Evolutionary conservation across 805 yeast genomes (phyloP), one percentile per base, ranked within the genome.

Genomic region (Groenewaldozyma tartarivorans): DNA sequence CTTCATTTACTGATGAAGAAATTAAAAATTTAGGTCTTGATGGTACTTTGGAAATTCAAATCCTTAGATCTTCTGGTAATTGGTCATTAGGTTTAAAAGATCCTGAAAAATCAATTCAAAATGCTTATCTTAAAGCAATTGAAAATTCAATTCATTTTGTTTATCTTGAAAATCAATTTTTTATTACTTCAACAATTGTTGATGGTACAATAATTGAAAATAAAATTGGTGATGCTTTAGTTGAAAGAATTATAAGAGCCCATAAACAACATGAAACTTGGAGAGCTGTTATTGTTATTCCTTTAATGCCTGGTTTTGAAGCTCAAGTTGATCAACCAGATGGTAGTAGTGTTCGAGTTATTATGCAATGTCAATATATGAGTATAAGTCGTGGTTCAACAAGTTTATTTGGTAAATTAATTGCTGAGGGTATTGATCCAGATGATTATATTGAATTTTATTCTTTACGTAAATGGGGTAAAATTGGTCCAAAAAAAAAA

Each of bases 341-440:
- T 49, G 98, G 96, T 1, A 82, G 95, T 0, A 75, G 95, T n/a
- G 87, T 92, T 3, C 76, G 99, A 54, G 80, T 92, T 20, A 94
- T 92, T 50, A 88, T 90, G 92, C 90, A 87, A 62, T 87, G 96
- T 56, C 97, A 92, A 62, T 92, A 77, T 60, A 79, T 85, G 77
- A 81, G 95, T 2, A 92, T 92, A 16, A 83, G 94, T 0, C 75
- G 95, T 55, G 98, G 98, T 2, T 72, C 79, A 7, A 72, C 87
- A 11, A 85, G 95, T 0, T 84, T 94, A 6, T 88, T 82, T 68
- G 87, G 87, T 2, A 77, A 86, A 45, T 68, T 94, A 43, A 72
- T 79, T 48, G 75, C 76, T 48, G 72, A 79, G 36, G 94, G 94
- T 5, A 86, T 92, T 48, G 47, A 58, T n/a, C 96, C 98, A 2